A percentile compares a stretch with the other conserved stretches of the same genome.
phyloP scores from a whole-genome alignment of 2,329 filamentous ascomycete species.

The Neonectria magnoliae region DNA sequence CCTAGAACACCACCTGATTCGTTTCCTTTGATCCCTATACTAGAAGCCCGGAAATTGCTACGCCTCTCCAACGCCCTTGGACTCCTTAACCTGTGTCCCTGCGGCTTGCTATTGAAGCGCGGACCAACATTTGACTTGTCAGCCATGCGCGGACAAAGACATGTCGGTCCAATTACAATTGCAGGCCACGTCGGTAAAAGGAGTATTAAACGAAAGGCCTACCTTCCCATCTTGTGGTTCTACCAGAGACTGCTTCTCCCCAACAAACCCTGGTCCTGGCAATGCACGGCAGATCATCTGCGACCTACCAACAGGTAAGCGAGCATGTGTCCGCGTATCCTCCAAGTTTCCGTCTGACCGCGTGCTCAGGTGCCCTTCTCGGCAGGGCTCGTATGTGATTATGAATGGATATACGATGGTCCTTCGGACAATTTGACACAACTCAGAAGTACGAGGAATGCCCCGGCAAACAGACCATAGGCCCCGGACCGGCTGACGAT shows the following conservation, averaged over 20 bases:
- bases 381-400: constrained; percentile 22
- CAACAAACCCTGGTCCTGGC: neutral
- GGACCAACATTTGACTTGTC: constrained; percentile 13
- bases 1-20: neutral
- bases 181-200: neutral
- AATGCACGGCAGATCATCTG: constrained; percentile 10
- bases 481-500: constrained; percentile 26
- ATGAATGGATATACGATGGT: constrained; percentile 26
- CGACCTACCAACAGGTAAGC: constrained; percentile 5
- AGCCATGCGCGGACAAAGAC: constrained; percentile 19
- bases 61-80: neutral
- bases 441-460: constrained; percentile 29
- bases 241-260: neutral
- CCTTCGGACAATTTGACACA: constrained; percentile 30
- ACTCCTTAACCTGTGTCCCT: neutral
- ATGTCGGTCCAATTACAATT: neutral
- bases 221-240: neutral
- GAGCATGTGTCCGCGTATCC: neutral
- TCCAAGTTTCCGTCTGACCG: constrained; percentile 16
- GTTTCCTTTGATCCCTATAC: neutral
- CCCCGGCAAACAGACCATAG: neutral
- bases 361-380: constrained; percentile 28
- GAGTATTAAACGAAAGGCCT: constrained; percentile 1
- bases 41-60: neutral
- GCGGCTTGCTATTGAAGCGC: neutral